Conservation (phyloP, 768 basidiomycete species). For the Clitopilus hobsonii region DNA sequence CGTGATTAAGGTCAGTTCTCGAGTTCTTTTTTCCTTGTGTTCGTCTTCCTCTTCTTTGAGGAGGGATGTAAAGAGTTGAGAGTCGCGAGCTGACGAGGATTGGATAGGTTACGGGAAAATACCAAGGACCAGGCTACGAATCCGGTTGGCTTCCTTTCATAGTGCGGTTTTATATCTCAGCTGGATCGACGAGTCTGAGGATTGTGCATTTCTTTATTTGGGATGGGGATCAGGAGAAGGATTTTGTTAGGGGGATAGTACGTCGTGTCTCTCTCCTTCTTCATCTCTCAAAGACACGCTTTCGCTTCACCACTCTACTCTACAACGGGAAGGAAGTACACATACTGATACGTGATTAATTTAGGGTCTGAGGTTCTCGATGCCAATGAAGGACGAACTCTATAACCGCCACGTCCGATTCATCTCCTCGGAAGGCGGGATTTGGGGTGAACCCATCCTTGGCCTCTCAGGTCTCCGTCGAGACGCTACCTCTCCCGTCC, state of each 20-base stretch:
- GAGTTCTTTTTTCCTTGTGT: not conserved
- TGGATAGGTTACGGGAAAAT: constrained; percentile 28
- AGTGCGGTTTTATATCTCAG: constrained; percentile 29
- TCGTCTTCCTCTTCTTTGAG: too few relatives aligned
- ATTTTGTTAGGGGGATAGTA: constrained; percentile 33
- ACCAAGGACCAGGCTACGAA: constrained; percentile 22
- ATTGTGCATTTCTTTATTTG: constrained; percentile 34
- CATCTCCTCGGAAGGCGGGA: constrained; percentile 23
- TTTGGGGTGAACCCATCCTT: constrained; percentile 34
- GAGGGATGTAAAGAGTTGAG: too few relatives aligned
- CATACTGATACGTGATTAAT: too few relatives aligned
- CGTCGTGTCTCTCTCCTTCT: not conserved
- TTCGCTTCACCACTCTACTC: not conserved
- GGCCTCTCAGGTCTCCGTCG: constrained; percentile 31
- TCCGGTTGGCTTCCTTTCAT: constrained; percentile 30
- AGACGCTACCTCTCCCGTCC: constrained; percentile 31
- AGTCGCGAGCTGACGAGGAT: not conserved
- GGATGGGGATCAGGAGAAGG: constrained; percentile 31
- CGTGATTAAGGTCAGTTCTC: constrained; percentile 28
- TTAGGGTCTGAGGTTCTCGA: constrained; percentile 27
- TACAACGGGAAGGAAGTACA: too few relatives aligned
- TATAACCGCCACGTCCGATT: constrained; percentile 33
- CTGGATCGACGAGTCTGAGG: constrained; percentile 25
- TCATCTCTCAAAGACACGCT: not conserved
- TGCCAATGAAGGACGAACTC: constrained; percentile 27